Evolutionary conservation across 73 alveolate species (phyloP), one percentile per base, ranked within the genome.

Genomic region (Blepharisma japonicum): DNA sequence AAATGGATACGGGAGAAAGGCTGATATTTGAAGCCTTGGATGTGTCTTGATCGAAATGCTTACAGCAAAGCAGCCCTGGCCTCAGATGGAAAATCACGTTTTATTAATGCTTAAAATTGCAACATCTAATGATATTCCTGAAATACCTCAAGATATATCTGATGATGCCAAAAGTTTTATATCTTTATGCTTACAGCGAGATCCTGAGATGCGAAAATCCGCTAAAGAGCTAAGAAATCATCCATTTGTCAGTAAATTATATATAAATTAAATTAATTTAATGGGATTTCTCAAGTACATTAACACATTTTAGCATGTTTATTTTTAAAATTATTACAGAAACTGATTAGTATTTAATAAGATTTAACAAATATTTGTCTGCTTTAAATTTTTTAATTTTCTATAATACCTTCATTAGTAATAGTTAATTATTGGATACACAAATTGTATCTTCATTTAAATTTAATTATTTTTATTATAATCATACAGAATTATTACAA

Each of bases 1-100:
- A 71, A 79, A 83, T 74, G 92, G 91, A 39, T 83, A 80, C 79
- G 78, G 91, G 9, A 77, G 86, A 27, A 83, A 79, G 71, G 90
- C 90, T 0, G 94, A 87, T 56, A 79, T 83, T 7, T 87, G 94
- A 91, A 71, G 87, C 6, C 79, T 87, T 6, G 94, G 91, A 4
- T 83, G 91, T 32, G 72, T 81, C 20, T 87, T 87, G 39, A 45
- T 87, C n/a, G 94, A 87, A 76, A 82, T 87, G 83, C 86, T 85
- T 4, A 72, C 78, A 6, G 90, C 85, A 8, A 83, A 83, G 48
- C 82, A 68, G 20, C 94, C 94, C n/a, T 87, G 94, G 94, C 55
- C 68, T 77, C 83, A 83, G 77, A 77, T 70, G 20, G 80, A 70
- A 11, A 70, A 70, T 46, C 80, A 70, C 2, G 32, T 70, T 4